Percentiles rank a stretch among this genome's conserved stretches.
Conservation (phyloP, 2,329 filamentous ascomycete species). For the Arthrobotrys conoides region DNA sequence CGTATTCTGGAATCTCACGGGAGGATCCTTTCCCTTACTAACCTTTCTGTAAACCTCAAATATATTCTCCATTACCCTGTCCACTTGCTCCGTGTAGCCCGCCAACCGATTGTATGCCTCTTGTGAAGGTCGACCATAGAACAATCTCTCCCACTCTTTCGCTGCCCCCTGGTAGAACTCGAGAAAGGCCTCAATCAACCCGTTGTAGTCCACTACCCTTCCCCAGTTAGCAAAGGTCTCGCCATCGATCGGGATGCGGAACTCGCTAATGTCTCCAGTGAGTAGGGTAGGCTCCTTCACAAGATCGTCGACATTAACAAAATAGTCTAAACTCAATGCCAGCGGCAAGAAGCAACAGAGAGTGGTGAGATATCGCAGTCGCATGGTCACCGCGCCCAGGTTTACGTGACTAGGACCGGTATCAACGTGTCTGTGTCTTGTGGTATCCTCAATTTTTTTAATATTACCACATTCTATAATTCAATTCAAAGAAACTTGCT, state of each 20-base stretch:
- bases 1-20: constrained; percentile 32
- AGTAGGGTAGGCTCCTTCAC: background rate
- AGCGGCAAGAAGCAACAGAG: background rate
- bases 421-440: no score
- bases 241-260: constrained; percentile 42
- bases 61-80: background rate
- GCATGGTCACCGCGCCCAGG: constrained; percentile 2
- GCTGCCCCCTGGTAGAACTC: constrained; percentile 3
- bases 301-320: constrained; percentile 1
- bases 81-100: background rate
- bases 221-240: constrained; percentile 26
- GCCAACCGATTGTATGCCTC: background rate
- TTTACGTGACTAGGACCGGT: background rate
- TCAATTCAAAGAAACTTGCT: no score
- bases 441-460: no score
- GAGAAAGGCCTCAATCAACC: constrained; percentile 33
- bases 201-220: constrained; percentile 8
- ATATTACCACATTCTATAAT: no score
- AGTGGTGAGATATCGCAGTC: background rate
- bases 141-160: constrained; percentile 30
- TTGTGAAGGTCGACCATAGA: background rate
- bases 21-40: constrained; percentile 15
- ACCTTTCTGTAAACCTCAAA: background rate
- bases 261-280: constrained; percentile 31
- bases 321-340: background rate